These are phyloP conservation scores for Rhodotorula mucilaginosa DNA, from an alignment of 1,284 basidiomycete genomes.

Conservation along the genomic window DNA sequence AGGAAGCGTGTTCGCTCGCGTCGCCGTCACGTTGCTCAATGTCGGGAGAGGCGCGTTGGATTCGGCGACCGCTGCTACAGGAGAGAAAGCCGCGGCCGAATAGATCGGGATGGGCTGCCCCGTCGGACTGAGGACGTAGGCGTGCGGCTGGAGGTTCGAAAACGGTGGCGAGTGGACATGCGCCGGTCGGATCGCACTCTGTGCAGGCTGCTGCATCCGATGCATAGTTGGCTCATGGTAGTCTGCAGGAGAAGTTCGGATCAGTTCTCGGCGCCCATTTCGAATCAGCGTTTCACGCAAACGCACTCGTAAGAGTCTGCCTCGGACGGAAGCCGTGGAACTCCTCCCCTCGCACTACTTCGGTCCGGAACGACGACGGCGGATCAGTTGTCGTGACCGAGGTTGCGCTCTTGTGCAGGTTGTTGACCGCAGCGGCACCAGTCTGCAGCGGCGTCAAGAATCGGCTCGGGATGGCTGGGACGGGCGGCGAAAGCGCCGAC, in stretches of 20 bases:
- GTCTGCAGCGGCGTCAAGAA: not conserved
- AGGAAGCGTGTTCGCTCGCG: not conserved
- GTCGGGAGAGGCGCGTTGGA: too few species aligned
- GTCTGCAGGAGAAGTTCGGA: too few species aligned
- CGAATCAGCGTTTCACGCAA: too few species aligned
- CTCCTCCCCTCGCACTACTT: not conserved
- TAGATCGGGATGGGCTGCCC: constrained; percentile 32
- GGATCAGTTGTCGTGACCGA: not conserved
- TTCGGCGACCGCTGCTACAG: too few species aligned
- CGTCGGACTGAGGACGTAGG: constrained; percentile 24
- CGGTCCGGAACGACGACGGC: not conserved
- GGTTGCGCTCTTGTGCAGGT: too few species aligned
- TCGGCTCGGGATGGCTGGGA: constrained; percentile 8
- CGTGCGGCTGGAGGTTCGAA: constrained; percentile 16
- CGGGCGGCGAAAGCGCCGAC: not conserved
- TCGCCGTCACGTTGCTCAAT: too few species aligned
- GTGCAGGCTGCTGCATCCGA: not conserved
- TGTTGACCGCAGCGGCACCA: not conserved
- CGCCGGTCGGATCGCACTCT: not conserved
- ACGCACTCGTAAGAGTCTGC: not conserved
- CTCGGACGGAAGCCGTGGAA: constrained; percentile 29
- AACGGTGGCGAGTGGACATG: too few species aligned
- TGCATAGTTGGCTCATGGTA: too few species aligned
- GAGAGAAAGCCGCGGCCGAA: not conserved
- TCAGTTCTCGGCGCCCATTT: not conserved